Percentiles rank a stretch among this genome's conserved stretches.
Evolutionary conservation across 2,329 filamentous ascomycete genomes (phyloP).

Genomic region (Penicillium sp.): DNA sequence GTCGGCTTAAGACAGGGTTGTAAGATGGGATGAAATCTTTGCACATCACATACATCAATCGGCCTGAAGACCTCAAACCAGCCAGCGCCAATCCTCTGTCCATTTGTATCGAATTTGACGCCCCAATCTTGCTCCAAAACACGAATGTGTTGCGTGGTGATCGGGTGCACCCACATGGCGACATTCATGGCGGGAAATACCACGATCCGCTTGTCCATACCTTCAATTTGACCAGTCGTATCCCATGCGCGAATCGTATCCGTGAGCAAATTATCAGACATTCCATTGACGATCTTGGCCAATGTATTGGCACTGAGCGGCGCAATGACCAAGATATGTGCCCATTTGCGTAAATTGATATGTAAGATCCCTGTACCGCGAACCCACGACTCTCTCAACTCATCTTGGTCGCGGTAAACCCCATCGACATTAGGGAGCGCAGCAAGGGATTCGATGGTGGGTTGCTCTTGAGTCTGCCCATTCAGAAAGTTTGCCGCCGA

Average conservation of each 20-base stretch:
- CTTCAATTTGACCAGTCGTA: constrained; percentile 56
- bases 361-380: constrained; percentile 77
- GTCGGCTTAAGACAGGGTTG: neutral
- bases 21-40: neutral
- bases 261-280: constrained; percentile 68
- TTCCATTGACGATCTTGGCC: constrained; percentile 73
- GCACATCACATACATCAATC: constrained; percentile 36
- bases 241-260: constrained; percentile 86
- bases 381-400: constrained; percentile 74
- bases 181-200: constrained; percentile 84
- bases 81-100: constrained; percentile 39
- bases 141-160: constrained; percentile 66
- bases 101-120: constrained; percentile 36
- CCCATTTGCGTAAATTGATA: constrained; percentile 80
- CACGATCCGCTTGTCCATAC: constrained; percentile 58
- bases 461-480: constrained; percentile 72
- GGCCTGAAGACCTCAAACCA: constrained; percentile 70
- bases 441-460: constrained; percentile 55
- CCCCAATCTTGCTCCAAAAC: constrained; percentile 73
- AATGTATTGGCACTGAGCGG: constrained; percentile 79
- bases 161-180: constrained; percentile 81
- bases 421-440: constrained; percentile 66
- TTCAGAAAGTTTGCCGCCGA: constrained; percentile 69
- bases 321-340: constrained; percentile 70
- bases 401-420: constrained; percentile 76